Evolutionary conservation across 2,329 filamentous ascomycete genomes (phyloP).

Genomic region (Fusarium sacchari): DNA sequence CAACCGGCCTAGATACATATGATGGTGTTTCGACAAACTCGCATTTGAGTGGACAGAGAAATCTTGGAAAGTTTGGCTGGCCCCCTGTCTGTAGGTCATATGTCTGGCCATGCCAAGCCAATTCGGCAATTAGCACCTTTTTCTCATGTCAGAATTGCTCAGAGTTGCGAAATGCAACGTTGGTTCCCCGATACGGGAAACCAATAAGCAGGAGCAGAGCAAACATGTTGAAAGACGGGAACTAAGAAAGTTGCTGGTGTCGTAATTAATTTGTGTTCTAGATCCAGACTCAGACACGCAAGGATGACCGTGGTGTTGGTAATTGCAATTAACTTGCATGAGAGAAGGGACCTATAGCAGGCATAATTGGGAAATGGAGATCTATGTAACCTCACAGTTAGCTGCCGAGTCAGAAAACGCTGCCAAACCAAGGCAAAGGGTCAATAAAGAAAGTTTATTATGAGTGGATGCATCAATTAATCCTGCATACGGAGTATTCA

Average conservation of each 20-base stretch:
- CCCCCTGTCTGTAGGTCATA: constrained; percentile 14
- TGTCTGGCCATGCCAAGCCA: constrained; percentile 13
- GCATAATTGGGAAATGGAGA: constrained; percentile 1
- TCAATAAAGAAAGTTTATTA: neutral
- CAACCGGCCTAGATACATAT: neutral
- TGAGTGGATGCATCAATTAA: constrained; percentile 12
- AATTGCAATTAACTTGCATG: constrained; percentile 16
- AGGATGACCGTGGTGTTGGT: constrained; percentile 17
- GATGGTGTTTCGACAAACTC: constrained; percentile 19
- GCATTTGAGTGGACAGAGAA: constrained; percentile 26
- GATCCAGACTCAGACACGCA: neutral
- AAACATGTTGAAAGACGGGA: constrained; percentile 4
- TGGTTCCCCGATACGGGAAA: constrained; percentile 5
- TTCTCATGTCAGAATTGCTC: constrained; percentile 5
- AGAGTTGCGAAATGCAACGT: constrained; percentile 14
- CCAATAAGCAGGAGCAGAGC: neutral
- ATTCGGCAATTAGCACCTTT: constrained; percentile 12
- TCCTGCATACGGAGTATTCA: constrained; percentile 1
- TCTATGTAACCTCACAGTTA: constrained; percentile 11
- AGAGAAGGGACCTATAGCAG: neutral
- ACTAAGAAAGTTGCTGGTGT: constrained; percentile 14
- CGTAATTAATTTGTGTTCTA: neutral
- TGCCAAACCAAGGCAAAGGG: constrained; percentile 20
- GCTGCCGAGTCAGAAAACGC: constrained; percentile 1
- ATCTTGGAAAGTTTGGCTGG: constrained; percentile 11